These are phyloP conservation scores for Chenopodium formosanum DNA, from an alignment of 148 eudicot species.

Conservation along the genomic window DNA sequence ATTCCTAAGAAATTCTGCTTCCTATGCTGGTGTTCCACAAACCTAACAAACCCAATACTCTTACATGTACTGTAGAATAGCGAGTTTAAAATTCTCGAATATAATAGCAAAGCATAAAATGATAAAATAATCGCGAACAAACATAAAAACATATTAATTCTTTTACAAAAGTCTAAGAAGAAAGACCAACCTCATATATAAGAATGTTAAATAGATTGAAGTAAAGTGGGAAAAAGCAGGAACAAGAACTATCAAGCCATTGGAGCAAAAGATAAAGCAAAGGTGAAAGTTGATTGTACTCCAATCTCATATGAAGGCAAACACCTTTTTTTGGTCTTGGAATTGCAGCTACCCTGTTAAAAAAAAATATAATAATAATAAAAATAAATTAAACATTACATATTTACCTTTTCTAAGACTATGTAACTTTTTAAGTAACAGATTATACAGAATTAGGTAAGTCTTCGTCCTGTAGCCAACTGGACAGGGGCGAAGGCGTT, in stretches of 20 bases:
- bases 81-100: no score
- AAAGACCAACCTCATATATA: constrained; percentile 57
- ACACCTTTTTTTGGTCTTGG: constrained; percentile 62
- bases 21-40: background rate
- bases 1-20: background rate
- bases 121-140: background rate
- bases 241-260: constrained; percentile 71
- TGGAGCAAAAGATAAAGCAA: constrained; percentile 54
- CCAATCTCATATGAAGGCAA: constrained; percentile 68
- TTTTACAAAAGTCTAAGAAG: background rate
- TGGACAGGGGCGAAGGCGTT: no score
- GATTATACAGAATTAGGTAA: no score
- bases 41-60: background rate
- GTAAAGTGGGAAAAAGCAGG: constrained; percentile 57
- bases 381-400: no score
- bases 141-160: background rate
- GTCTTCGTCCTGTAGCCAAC: no score
- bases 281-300: constrained; percentile 55
- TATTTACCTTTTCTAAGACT: background rate
- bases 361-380: no score
- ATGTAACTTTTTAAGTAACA: no score
- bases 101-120: no score
- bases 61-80: no score
- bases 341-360: constrained; percentile 65
- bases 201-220: constrained; percentile 59